Evolutionary conservation across 2,329 filamentous ascomycete genomes (phyloP), one percentile per base, ranked within the genome.

Genomic region (Ceratocystis variospora): DNA sequence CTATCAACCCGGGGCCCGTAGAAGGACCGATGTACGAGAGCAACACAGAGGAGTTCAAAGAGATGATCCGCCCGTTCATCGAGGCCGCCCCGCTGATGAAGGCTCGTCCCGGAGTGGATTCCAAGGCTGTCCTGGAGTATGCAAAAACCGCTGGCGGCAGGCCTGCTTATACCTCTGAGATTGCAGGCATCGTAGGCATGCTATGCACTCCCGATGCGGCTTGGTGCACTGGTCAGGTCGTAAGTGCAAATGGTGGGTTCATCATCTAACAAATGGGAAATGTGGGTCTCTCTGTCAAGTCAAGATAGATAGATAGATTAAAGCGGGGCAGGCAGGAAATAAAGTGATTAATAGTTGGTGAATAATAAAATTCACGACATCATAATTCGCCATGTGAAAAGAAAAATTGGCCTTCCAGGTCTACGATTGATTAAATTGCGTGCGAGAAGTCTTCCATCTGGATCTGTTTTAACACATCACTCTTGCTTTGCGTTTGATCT

Each of bases 161-260:
- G 4, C 70, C 70, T 5, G 71, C 70, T 1, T 71, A 70, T 37
- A 69, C 67, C 48, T 10, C 37, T 0, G 70, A 71, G 66, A 66
- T 71, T 55, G 71, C 70, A 0, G 68, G 66, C 6, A 66, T 70
- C 28, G 68, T 71, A n/a, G 63, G 28, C 48, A 69, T 70, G 68
- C 28, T 65, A 66, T 70, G 87, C 73, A 81, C 82, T 4, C 78
- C 80, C 5, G 89, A 93, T 73, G 81, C 83, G n/a, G 81, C 79
- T 6, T 93, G 88, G 88, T 87, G 84, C 72, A 94, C 89, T 0
- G 89, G 89, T 1, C 87, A 87, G 74, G 87, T 91, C 28, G 82
- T 94, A 3, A 89, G 86, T 76, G 88, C 88, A 6, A 93, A 93
- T 72, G 89, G 89, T 1, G 89, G 89, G 5, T 86, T 90, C 83